Base-by-base conservation (phyloP, 768 basidiomycete genomes). In the Coprinopsis marcescibilis region DNA sequence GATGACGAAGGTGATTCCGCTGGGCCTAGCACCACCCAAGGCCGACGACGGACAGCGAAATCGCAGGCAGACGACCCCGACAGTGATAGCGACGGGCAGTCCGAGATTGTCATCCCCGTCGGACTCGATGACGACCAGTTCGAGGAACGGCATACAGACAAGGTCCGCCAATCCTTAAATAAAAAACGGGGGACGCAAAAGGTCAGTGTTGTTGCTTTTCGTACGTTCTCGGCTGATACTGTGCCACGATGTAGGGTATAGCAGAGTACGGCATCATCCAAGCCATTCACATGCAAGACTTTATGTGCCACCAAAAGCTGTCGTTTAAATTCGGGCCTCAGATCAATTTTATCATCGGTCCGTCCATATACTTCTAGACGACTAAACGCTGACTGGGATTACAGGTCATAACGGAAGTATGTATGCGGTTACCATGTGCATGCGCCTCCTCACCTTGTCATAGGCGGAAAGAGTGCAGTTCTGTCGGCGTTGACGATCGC, bases 281-380 rank as follows among this genome's bases (percentile, higher is more conserved):
- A 55, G 73, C 75, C 26, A 77, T 96, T 34, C 85, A 92, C 58
- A 81, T 91, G 78, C 75, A 81, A 58, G 85, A 97, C 59, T 98
- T 98, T 67, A 95, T 98, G 93, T 96, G 93, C 64, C 94, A 98
- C 67, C 76, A 81, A 61, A 83, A 75, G 64, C 72, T 93, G 36
- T 82, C 75, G 1, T 89, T 96, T 65, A 75, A 77, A 2, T 91
- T 98, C 52, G 91, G 92, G 0, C 85, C 88, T 7, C 90, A 94
- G 63, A 89, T 99, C 59, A 99, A 98, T 66, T 98, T 98, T 59
- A 89, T 99, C 55, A 95, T 95, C 30, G 92, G 91, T 83, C 55
- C 32, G 77, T 40, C 35, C 24, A 14, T 26, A 23, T 25, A 43
- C 30, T 39, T 1, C 29, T n/a, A 37, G 24, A n/a, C n/a, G 4